These are phyloP conservation scores for Colletotrichum aenigma DNA, from an alignment of 2,329 filamentous ascomycete genomes.

Conservation along the genomic window DNA sequence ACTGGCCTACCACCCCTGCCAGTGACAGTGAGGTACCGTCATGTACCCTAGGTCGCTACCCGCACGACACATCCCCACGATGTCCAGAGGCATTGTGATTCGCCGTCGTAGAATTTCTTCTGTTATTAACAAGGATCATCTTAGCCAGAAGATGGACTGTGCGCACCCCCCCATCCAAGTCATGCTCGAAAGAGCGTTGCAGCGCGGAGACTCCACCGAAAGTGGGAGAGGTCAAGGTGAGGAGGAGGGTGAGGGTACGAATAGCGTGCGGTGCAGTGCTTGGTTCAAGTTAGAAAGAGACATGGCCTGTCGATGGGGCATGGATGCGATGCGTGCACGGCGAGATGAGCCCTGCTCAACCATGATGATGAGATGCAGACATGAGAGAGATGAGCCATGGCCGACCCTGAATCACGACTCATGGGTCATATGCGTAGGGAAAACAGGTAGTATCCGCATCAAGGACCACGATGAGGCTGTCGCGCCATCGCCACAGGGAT, in stretches of 20 bases:
- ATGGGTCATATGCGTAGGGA: neutral
- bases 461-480: slow-evolving; percentile 1
- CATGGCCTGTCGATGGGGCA: neutral
- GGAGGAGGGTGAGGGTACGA: neutral
- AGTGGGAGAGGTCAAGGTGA: neutral
- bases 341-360: neutral
- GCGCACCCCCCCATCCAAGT: slow-evolving; percentile 5
- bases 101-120: slow-evolving; percentile 8
- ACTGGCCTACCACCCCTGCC: neutral
- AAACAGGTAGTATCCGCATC: neutral
- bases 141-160: slow-evolving; percentile 7
- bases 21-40: neutral
- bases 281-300: neutral
- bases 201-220: slow-evolving; percentile 6
- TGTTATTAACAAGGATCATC: neutral
- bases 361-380: slow-evolving; percentile 2
- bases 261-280: neutral
- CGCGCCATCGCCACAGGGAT: neutral
- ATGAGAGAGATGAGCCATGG: slow-evolving; percentile 7
- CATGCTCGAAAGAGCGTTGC: slow-evolving; percentile 7
- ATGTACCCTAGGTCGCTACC: slow-evolving; percentile 3
- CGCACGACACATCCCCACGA: slow-evolving; percentile 1
- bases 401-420: slow-evolving; percentile 5
- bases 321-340: neutral
- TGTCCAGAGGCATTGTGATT: neutral